phyloP scores from a whole-genome alignment of 306 rosid genomes.

The Lablab purpureus region DNA sequence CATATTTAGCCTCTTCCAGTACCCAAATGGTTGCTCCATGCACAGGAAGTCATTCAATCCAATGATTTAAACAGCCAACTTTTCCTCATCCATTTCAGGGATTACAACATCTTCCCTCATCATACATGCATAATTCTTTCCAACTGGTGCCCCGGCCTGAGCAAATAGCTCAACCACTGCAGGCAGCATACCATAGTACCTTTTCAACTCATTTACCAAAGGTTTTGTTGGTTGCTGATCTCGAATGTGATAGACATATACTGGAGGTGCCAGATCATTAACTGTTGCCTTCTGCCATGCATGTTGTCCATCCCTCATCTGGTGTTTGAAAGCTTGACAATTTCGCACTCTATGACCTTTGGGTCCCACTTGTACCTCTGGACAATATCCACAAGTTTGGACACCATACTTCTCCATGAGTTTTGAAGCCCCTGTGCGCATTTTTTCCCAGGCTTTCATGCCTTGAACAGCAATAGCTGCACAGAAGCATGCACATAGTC shows the following conservation, averaged over 20 bases:
- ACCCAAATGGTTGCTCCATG: conserved; percentile 24
- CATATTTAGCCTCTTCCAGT: conserved; percentile 1
- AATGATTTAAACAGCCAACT: conserved; percentile 62
- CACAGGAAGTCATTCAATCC: neutral
- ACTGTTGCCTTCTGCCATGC: conserved; percentile 80
- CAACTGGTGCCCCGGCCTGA: conserved; percentile 62
- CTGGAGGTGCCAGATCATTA: conserved; percentile 66
- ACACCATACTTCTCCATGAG: conserved; percentile 67
- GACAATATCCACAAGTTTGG: conserved; percentile 80
- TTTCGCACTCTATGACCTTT: conserved; percentile 75
- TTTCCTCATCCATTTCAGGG: conserved; percentile 67
- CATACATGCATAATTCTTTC: conserved; percentile 49
- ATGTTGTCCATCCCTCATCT: conserved; percentile 89
- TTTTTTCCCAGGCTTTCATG: conserved; percentile 72
- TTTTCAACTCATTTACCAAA: conserved; percentile 62
- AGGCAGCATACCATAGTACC: conserved; percentile 71
- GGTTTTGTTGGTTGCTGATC: conserved; percentile 54
- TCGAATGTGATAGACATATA: conserved; percentile 68
- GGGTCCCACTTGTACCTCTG: conserved; percentile 83
- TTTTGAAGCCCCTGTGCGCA: conserved; percentile 61
- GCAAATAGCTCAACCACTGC: conserved; percentile 81
- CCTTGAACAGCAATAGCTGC: conserved; percentile 66
- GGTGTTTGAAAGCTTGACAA: conserved; percentile 79
- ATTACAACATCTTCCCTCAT: conserved; percentile 72
- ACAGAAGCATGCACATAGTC: conserved; percentile 38